Evolutionary conservation across 192 early-diverging fungal species (phyloP), one percentile per base, ranked within the genome.

Genomic region (Pilaira anomala): DNA sequence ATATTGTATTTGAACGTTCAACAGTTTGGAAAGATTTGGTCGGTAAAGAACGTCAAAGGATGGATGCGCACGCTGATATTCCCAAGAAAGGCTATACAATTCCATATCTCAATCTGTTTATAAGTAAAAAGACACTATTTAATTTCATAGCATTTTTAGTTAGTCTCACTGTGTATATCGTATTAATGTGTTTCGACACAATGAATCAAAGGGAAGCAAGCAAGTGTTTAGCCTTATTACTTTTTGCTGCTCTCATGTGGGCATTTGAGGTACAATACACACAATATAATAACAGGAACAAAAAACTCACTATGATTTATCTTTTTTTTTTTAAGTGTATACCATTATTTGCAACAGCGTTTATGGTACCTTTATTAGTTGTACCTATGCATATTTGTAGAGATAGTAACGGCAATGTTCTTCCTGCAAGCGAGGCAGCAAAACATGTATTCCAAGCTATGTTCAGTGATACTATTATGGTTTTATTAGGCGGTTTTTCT

Each of bases 211-310:
- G 36, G 0, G 91, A 90, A 69, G 87, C 92, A 73, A 85, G 88
- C 52, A 83, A 89, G 41, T 96, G 94, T 75, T 87, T 93, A 69
- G 94, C 89, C 1, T 83, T 96, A 57, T 76, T 96, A 33, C 76
- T 96, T 26, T 87, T 86, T 39, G 88, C 86, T 44, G 91, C 90
- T 48, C 73, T 87, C 29, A 73, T 96, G 45, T 96, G 94, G 94
- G 94, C 92, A 1, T 88, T 86, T 36, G 94, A 88, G 69, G 84
- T 80, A 65, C n/a, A n/a, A 41, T 39, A 21, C 5, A 52, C 28
- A 24, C 1, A 39, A 3, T 12, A n/a, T n/a, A n/a, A n/a, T n/a
- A n/a, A n/a, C n/a, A n/a, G n/a, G n/a, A n/a, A n/a, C n/a, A n/a
- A n/a, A n/a, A n/a, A n/a, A n/a, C n/a, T n/a, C n/a, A n/a, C n/a